phyloP scores from a whole-genome alignment of 2,329 filamentous ascomycete genomes.

The Fusarium pininemorale region DNA sequence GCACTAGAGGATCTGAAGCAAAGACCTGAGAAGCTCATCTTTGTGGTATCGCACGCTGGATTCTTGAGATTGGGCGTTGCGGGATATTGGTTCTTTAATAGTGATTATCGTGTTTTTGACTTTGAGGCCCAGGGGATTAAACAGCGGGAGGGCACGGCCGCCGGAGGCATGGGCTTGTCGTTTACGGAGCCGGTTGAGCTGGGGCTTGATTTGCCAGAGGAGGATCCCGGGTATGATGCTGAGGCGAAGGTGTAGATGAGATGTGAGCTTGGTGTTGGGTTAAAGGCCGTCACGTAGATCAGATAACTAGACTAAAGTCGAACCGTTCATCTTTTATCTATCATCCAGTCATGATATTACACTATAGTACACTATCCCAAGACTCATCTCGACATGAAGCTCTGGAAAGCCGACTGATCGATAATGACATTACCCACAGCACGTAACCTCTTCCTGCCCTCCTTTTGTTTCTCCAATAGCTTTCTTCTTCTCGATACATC shows the following conservation, averaged over 20 bases:
- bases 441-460: constrained; percentile 86
- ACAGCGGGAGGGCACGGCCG: constrained; percentile 56
- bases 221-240: constrained; percentile 22
- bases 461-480: constrained; percentile 95
- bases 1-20: constrained; percentile 60
- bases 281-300: background rate
- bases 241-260: background rate
- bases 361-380: constrained; percentile 27
- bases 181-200: constrained; percentile 49
- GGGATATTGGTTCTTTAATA: constrained; percentile 66
- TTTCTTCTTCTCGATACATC: constrained; percentile 86
- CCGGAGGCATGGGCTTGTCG: constrained; percentile 50
- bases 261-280: background rate
- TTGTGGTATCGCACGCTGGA: constrained; percentile 72
- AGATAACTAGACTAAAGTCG: background rate
- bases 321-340: background rate
- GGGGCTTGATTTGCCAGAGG: constrained; percentile 51
- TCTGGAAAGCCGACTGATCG: constrained; percentile 94
- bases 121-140: constrained; percentile 54
- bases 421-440: constrained; percentile 93
- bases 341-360: constrained; percentile 25
- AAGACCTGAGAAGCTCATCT: constrained; percentile 68
- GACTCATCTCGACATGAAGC: constrained; percentile 80
- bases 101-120: constrained; percentile 71
- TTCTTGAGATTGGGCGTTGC: constrained; percentile 68